Percentiles rank a stretch among this genome's conserved stretches.
phyloP scores from a whole-genome alignment of 2,329 filamentous ascomycete genomes.

The Fusarium citri region DNA sequence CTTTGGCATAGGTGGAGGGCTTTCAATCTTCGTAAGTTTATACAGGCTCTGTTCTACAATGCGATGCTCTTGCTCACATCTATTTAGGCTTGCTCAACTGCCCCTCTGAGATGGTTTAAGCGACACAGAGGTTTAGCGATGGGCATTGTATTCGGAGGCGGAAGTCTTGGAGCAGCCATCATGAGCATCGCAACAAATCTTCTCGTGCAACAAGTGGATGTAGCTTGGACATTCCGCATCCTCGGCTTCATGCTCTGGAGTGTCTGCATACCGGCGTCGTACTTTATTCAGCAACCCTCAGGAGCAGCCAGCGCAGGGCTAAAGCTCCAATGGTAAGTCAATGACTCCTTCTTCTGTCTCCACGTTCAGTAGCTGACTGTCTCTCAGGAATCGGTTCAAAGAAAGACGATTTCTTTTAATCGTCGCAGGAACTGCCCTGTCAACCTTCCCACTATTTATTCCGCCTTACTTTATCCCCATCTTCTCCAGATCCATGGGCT shows the following conservation, averaged over 20 bases:
- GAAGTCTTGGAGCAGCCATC: slow-evolving; percentile 46
- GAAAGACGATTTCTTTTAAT: slow-evolving; percentile 43
- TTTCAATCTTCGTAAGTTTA: slow-evolving; percentile 40
- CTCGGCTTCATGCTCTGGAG: slow-evolving; percentile 45
- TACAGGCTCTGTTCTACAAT: accelerated
- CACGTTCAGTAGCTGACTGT: accelerated
- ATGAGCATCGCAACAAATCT: slow-evolving; percentile 46
- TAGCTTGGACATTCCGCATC: slow-evolving; percentile 47
- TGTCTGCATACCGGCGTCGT: slow-evolving; percentile 47
- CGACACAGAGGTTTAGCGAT: slow-evolving; percentile 45
- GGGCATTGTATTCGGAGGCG: slow-evolving; percentile 48
- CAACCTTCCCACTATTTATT: slow-evolving; percentile 45
- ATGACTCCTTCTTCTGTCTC: accelerated
- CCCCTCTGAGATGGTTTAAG: slow-evolving; percentile 44
- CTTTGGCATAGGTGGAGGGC: slow-evolving; percentile 43
- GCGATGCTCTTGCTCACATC: accelerated
- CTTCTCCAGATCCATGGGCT: slow-evolving; percentile 43
- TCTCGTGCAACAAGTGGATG: slow-evolving; percentile 39
- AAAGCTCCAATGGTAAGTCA: slow-evolving; percentile 43
- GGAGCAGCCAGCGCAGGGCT: slow-evolving; percentile 18
- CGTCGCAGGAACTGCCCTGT: slow-evolving; percentile 41
- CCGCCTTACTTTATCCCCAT: slow-evolving; percentile 46
- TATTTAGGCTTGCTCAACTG: slow-evolving; percentile 37
- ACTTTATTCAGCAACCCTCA: slow-evolving; percentile 40
- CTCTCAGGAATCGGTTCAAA: slow-evolving; percentile 44